Percentiles rank a stretch among this genome's conserved stretches.
These are phyloP conservation scores for Cryptococcus sp. DNA, from an alignment of 1,284 basidiomycete species.

Conservation along the genomic window DNA sequence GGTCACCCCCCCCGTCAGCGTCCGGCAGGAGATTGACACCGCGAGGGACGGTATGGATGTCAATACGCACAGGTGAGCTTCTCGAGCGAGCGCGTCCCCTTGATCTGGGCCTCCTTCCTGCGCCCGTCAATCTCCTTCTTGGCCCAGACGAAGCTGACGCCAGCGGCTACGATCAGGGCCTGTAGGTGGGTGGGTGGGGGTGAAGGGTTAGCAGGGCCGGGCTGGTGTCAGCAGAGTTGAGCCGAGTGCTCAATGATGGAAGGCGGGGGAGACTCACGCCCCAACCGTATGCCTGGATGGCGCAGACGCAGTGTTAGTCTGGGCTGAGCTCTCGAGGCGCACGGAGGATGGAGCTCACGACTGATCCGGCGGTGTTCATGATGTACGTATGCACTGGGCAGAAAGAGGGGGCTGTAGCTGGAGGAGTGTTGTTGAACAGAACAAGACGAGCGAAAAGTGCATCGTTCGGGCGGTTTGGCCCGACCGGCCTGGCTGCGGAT, in stretches of 20 bases:
- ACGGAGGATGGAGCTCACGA: slow-evolving; percentile 15
- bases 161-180: slow-evolving; percentile 53
- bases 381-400: background rate
- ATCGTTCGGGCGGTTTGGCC: too few relatives aligned
- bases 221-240: slow-evolving; percentile 6
- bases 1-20: background rate
- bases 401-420: too few relatives aligned
- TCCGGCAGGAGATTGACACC: background rate
- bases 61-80: slow-evolving; percentile 16
- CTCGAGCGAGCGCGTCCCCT: slow-evolving; percentile 15
- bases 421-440: too few relatives aligned
- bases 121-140: slow-evolving; percentile 53
- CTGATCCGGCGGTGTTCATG: slow-evolving; percentile 33
- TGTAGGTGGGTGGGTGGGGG: slow-evolving; percentile 10
- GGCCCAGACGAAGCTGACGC: slow-evolving; percentile 54
- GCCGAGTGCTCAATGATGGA: background rate
- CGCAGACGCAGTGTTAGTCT: background rate
- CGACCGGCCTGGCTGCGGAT: too few relatives aligned
- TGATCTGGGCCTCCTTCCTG: slow-evolving; percentile 14
- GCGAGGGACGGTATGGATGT: background rate
- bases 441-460: too few relatives aligned
- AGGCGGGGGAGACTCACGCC: slow-evolving; percentile 19
- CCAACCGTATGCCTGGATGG: slow-evolving; percentile 29
- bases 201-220: background rate
- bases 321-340: background rate